Evolutionary conservation across 768 basidiomycete species (phyloP).

Genomic region (Tremella fuciformis): DNA sequence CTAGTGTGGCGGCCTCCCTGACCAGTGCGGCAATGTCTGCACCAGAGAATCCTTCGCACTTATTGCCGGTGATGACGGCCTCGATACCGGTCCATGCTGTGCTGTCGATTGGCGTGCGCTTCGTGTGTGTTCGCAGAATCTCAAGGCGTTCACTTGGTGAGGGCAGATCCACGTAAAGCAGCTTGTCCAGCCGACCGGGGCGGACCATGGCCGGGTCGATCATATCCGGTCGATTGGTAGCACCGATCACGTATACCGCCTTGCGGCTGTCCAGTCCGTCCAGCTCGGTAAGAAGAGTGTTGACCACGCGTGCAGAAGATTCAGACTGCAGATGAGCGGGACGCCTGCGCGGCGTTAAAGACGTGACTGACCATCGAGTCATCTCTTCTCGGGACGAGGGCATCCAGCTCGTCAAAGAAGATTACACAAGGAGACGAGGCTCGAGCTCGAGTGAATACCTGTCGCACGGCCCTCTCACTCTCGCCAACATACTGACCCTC

Average conservation of each 20-base stretch:
- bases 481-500: conserved; percentile 83
- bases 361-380: conserved; percentile 69
- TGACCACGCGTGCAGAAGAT: conserved; percentile 87
- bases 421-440: conserved; percentile 93
- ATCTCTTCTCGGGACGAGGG: conserved; percentile 82
- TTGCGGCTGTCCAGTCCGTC: conserved; percentile 85
- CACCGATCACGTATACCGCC: conserved; percentile 87
- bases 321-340: conserved; percentile 63
- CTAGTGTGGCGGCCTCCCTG: conserved; percentile 83
- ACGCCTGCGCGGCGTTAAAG: background rate
- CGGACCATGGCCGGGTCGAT: conserved; percentile 97
- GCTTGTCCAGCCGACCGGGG: conserved; percentile 90
- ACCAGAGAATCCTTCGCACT: conserved; percentile 84
- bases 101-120: conserved; percentile 66
- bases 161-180: conserved; percentile 89
- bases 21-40: conserved; percentile 86
- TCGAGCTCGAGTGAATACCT: conserved; percentile 88
- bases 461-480: conserved; percentile 89
- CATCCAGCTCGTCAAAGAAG: conserved; percentile 93
- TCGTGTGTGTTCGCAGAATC: conserved; percentile 71
- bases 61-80: conserved; percentile 58
- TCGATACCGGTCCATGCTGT: conserved; percentile 49
- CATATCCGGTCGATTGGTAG: conserved; percentile 94
- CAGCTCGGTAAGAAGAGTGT: conserved; percentile 88
- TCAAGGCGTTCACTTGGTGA: conserved; percentile 69